Percentiles rank a stretch among this genome's conserved stretches.
Evolutionary conservation across 306 rosid genomes (phyloP).

Genomic region (Astragalus membranaceus): DNA sequence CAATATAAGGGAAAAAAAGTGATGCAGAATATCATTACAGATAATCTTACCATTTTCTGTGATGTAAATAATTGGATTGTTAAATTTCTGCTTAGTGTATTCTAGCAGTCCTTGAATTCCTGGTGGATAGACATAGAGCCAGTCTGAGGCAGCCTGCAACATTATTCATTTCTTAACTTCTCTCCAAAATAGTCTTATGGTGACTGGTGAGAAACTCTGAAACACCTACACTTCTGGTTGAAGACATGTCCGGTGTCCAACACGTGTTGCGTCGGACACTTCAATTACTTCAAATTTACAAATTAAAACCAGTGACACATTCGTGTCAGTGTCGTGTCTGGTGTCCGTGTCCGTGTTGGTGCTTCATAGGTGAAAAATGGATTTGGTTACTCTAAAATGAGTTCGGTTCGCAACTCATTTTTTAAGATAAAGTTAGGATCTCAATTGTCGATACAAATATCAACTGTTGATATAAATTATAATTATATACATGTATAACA

Average conservation of each 20-base stretch:
- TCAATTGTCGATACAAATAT: neutral
- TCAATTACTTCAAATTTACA: too few relatives aligned
- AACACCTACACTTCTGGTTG: too few relatives aligned
- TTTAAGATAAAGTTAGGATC: too few relatives aligned
- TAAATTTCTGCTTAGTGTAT: constrained; percentile 40
- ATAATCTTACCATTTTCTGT: constrained; percentile 57
- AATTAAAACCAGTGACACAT: too few relatives aligned
- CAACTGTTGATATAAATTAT: neutral
- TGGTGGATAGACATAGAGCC: constrained; percentile 52
- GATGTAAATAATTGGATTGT: constrained; percentile 49
- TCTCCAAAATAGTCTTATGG: neutral
- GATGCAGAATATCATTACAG: neutral
- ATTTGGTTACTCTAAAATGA: neutral
- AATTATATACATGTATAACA: neutral
- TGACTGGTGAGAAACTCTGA: too few relatives aligned
- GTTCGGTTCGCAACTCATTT: neutral
- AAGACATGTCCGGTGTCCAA: too few relatives aligned
- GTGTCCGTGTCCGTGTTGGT: too few relatives aligned
- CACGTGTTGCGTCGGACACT: too few relatives aligned
- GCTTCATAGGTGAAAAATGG: neutral
- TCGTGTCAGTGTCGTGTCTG: too few relatives aligned
- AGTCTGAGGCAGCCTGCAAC: constrained; percentile 39
- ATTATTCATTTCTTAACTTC: constrained; percentile 9
- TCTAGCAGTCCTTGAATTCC: constrained; percentile 40
- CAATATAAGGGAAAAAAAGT: neutral